These are phyloP conservation scores for Scheffersomyces segobiensis DNA, from an alignment of 1,139 yeast genomes.

Conservation along the genomic window DNA sequence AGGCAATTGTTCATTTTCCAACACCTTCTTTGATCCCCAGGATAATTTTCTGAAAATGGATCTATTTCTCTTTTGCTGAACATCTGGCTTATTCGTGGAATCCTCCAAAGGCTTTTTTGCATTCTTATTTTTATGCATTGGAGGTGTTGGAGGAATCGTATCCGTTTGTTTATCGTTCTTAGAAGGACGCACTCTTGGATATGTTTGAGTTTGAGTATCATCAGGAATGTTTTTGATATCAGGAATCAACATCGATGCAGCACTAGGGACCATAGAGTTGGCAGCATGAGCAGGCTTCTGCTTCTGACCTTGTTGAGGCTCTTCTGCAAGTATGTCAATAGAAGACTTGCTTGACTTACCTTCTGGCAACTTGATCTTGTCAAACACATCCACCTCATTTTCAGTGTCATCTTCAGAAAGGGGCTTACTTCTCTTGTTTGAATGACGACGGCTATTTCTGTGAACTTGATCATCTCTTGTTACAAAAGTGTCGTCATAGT, in stretches of 20 bases:
- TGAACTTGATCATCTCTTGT: constrained; percentile 29
- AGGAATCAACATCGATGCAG: constrained; percentile 42
- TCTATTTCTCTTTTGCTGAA: constrained; percentile 37
- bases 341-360: constrained; percentile 16
- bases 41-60: constrained; percentile 68
- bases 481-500: constrained; percentile 35
- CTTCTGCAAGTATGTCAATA: constrained; percentile 5
- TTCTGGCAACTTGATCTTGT: constrained; percentile 46
- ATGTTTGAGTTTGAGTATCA: constrained; percentile 17
- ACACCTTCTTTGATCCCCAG: constrained; percentile 48
- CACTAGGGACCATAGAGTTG: constrained; percentile 35
- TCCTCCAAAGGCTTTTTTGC: constrained; percentile 34
- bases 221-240: constrained; percentile 13
- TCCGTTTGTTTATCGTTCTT: constrained; percentile 10
- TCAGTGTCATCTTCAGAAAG: constrained; percentile 17
- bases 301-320: constrained; percentile 1
- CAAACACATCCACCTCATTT: constrained; percentile 37
- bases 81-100: constrained; percentile 27
- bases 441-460: constrained; percentile 13
- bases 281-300: constrained; percentile 2
- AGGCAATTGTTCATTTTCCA: constrained; percentile 28
- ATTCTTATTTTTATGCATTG: constrained; percentile 9
- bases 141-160: constrained; percentile 21
- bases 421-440: constrained; percentile 4
- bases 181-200: constrained; percentile 27